Percentiles rank a stretch among this genome's conserved stretches.
phyloP scores from a whole-genome alignment of 2,329 filamentous ascomycete genomes.

The Penicillium vulpinum region DNA sequence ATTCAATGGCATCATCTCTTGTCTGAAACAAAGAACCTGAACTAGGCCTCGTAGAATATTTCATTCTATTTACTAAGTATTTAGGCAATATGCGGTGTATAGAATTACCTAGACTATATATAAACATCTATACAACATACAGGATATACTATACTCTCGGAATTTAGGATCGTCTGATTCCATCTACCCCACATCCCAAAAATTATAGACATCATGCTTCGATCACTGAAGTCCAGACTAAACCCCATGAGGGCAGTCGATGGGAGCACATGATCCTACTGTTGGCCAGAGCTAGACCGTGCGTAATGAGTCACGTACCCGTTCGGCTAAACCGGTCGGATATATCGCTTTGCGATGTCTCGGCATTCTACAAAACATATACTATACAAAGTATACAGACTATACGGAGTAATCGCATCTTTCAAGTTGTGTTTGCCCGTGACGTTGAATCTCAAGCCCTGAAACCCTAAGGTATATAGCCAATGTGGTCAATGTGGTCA shows the following conservation, averaged over 20 bases:
- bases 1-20: constrained; percentile 1
- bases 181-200: constrained; percentile 15
- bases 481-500: not conserved
- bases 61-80: not conserved
- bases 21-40: constrained; percentile 3
- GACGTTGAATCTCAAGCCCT: not conserved
- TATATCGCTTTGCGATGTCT: not conserved
- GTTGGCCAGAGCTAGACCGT: constrained; percentile 10
- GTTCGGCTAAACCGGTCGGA: constrained; percentile 3
- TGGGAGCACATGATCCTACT: constrained; percentile 15
- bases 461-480: not conserved
- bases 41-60: not conserved
- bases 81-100: too few species aligned
- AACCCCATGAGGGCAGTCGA: constrained; percentile 6
- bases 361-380: not conserved
- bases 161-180: constrained; percentile 15
- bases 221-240: constrained; percentile 13
- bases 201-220: constrained; percentile 15
- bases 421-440: not conserved
- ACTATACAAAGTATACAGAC: too few species aligned
- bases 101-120: not conserved
- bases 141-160: not conserved
- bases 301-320: constrained; percentile 22
- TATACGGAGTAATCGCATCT: too few species aligned
- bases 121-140: too few species aligned